These are phyloP conservation scores for Fusarium goolgardi DNA, from an alignment of 2,329 filamentous ascomycete genomes.

Conservation along the genomic window DNA sequence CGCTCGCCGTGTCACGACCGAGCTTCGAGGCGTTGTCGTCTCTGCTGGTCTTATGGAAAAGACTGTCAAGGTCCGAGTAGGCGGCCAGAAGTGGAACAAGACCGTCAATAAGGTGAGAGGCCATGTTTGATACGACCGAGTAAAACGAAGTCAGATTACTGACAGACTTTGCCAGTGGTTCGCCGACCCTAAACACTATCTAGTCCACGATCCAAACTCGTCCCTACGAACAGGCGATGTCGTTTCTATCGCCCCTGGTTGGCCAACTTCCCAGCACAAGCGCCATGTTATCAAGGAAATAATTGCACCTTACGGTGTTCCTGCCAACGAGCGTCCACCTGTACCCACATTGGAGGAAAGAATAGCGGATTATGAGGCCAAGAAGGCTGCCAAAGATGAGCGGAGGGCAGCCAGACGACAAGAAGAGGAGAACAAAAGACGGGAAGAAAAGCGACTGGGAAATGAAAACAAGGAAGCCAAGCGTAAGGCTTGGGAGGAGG, in stretches of 20 bases:
- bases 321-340: conserved; percentile 72
- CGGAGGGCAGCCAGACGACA: conserved; percentile 56
- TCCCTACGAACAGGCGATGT: conserved; percentile 81
- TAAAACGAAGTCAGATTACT: not conserved
- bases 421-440: conserved; percentile 40
- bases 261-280: conserved; percentile 73
- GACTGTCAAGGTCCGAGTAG: conserved; percentile 82
- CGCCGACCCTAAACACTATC: conserved; percentile 70
- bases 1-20: conserved; percentile 59
- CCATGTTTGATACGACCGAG: not conserved
- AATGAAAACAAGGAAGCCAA: conserved; percentile 43
- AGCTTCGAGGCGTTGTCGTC: conserved; percentile 76
- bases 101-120: conserved; percentile 74
- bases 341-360: conserved; percentile 74
- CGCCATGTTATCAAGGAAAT: conserved; percentile 81
- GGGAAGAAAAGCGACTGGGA: conserved; percentile 46
- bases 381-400: conserved; percentile 68
- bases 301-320: conserved; percentile 73
- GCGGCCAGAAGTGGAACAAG: conserved; percentile 77
- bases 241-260: conserved; percentile 75
- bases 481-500: conserved; percentile 41
- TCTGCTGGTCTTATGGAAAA: conserved; percentile 82
- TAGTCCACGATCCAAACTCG: conserved; percentile 82
- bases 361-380: conserved; percentile 63
- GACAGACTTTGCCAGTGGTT: conserved; percentile 61